Conservation (phyloP, 2,329 filamentous ascomycete species). For the Pseudogymnoascus sp. region DNA sequence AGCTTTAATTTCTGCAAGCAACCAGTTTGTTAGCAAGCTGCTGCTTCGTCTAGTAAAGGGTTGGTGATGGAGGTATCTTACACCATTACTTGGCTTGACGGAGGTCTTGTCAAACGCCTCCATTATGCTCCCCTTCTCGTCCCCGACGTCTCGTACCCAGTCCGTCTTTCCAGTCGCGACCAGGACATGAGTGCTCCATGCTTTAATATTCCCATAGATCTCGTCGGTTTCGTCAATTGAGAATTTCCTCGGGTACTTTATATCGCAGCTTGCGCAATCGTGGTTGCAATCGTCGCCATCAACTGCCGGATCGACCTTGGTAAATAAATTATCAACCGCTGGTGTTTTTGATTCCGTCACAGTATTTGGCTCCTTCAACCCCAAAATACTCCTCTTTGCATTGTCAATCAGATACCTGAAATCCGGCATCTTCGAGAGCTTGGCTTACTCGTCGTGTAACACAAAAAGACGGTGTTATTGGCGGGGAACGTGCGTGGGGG, state of each 20-base stretch:
- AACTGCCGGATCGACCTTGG: slow-evolving; percentile 62
- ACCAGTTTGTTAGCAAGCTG: background rate
- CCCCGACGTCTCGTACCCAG: slow-evolving; percentile 82
- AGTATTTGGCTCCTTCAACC: slow-evolving; percentile 19
- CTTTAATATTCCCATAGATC: slow-evolving; percentile 79
- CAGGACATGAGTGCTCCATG: slow-evolving; percentile 82
- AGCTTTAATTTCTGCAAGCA: slow-evolving; percentile 70
- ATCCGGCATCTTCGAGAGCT: background rate
- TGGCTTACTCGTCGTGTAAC: background rate
- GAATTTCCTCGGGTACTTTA: slow-evolving; percentile 66
- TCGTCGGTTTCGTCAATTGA: slow-evolving; percentile 71
- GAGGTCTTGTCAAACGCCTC: slow-evolving; percentile 57
- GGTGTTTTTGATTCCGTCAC: slow-evolving; percentile 1
- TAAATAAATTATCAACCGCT: slow-evolving; percentile 51
- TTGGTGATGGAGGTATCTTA: slow-evolving; percentile 35
- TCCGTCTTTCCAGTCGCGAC: slow-evolving; percentile 95
- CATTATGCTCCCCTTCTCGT: slow-evolving; percentile 84
- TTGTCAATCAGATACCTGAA: slow-evolving; percentile 24
- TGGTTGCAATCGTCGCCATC: slow-evolving; percentile 86
- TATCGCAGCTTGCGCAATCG: slow-evolving; percentile 76
- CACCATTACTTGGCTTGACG: slow-evolving; percentile 59
- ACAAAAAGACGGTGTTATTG: slow-evolving; percentile 1
- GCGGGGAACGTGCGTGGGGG: background rate
- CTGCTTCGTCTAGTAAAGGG: background rate
- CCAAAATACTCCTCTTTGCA: slow-evolving; percentile 23